These are phyloP conservation scores for Poa annua DNA, from an alignment of 176 grass and related monocot species.

Conservation along the genomic window DNA sequence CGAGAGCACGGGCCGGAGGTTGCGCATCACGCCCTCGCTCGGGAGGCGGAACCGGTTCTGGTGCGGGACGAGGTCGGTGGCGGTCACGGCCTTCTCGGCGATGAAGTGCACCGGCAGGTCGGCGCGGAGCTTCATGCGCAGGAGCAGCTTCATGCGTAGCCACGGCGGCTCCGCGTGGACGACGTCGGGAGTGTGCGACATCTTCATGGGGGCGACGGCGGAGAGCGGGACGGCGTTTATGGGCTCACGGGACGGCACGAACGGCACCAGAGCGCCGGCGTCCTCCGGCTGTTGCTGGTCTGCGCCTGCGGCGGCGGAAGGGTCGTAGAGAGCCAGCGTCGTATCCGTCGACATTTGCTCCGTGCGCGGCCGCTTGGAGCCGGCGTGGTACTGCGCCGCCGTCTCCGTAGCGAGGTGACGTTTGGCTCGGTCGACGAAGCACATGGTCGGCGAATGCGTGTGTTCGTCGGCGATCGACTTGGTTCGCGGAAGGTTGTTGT, in stretches of 20 bases:
- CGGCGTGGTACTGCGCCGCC: not conserved
- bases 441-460: too few relatives aligned
- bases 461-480: too few relatives aligned
- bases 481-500: too few relatives aligned
- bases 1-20: slow-evolving; percentile 23
- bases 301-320: not conserved
- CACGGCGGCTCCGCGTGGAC: not conserved
- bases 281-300: not conserved
- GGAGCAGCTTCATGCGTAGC: not conserved
- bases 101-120: slow-evolving; percentile 18
- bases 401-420: too few relatives aligned
- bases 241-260: not conserved
- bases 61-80: slow-evolving; percentile 27
- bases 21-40: not conserved
- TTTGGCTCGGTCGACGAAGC: too few relatives aligned
- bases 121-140: too few relatives aligned
- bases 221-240: not conserved
- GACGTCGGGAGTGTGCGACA: not conserved
- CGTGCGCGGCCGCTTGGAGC: not conserved
- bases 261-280: not conserved
- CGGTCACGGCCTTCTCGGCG: too few relatives aligned
- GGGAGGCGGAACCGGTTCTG: slow-evolving; percentile 46
- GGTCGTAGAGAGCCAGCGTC: not conserved
- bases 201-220: not conserved
- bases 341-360: too few relatives aligned